A percentile compares a stretch with the other conserved stretches of the same genome.
These are phyloP conservation scores for Setaria viridis DNA, from an alignment of 202 grass and related monocot species.

Conservation along the genomic window DNA sequence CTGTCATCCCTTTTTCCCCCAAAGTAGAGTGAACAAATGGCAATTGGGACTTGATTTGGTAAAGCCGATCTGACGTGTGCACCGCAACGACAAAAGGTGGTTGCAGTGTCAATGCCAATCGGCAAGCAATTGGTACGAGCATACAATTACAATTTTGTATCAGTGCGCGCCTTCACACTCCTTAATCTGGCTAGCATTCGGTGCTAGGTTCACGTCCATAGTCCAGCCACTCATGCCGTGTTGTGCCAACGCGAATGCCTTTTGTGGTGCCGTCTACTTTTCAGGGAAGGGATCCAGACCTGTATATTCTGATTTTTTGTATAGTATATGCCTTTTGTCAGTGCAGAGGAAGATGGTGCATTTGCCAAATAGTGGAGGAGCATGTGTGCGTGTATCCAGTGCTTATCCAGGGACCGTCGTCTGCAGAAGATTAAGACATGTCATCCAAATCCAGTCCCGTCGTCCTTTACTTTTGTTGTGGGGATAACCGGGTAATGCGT, in stretches of 20 bases:
- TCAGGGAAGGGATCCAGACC: background rate
- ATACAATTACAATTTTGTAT: background rate
- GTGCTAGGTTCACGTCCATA: slow-evolving; percentile 6
- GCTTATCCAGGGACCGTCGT: background rate
- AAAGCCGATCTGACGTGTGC: background rate
- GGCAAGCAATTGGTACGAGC: slow-evolving; percentile 1
- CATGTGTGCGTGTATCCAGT: background rate
- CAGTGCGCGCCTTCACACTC: slow-evolving; percentile 5
- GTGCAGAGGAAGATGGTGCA: background rate
- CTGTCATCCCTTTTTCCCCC: background rate
- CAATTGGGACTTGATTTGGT: background rate
- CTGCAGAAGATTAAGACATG: background rate
- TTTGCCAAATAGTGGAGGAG: background rate
- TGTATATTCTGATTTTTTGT: background rate
- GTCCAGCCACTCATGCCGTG: background rate
- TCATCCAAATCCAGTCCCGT: background rate
- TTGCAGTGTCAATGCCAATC: slow-evolving; percentile 22
- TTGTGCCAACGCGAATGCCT: background rate
- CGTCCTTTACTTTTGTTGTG: background rate
- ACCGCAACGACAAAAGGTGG: background rate
- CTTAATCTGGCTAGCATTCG: background rate
- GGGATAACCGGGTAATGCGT: background rate
- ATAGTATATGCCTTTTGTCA: too few species aligned
- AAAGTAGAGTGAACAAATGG: background rate
- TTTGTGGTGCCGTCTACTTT: slow-evolving; percentile 23